Base-by-base conservation (phyloP, 148 eudicot genomes). In the Simmondsia chinensis region DNA sequence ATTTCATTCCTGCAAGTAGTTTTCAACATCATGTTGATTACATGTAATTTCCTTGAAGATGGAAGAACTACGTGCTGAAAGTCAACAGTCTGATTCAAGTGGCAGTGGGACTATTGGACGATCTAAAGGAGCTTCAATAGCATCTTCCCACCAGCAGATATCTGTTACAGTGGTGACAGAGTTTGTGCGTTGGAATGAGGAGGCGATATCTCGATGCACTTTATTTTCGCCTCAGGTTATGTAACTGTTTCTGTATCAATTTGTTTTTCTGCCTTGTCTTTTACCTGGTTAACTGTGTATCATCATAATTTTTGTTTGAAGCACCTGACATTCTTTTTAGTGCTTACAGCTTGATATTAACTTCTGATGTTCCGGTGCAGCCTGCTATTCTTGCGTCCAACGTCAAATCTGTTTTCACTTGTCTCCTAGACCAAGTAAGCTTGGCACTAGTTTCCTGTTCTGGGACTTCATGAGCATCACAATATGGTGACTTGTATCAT, bases 101-200 rank as follows among this genome's bases (percentile, higher is more conserved):
- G 72, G 72, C 24, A 69, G 69, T 21, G 99, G 96, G 46, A 62
- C 77, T 25, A 93, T 86, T 59, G 96, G 96, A 41, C 88, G 96
- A 43, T 77, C 99, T n/a, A 86, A 77, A 59, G 99, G 96, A 48
- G 76, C 96, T 66, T 69, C 94, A 47, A 57, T 86, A 52, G 35
- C 87, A 48, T 68, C 94, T 66, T 72, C 83, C 50, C 69, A 60
- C 54, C 88, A 76, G 68, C 89, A 86, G 64, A 93, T 93, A 60
- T 86, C 96, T 50, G 99, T 93, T 46, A 83, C 94, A 34, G 96
- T 74, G 60, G 99, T 93, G 68, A 82, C 96, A 19, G 99, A 93
- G 60, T 93, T 93, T 75, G 94, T 93, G 32, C 95, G 94, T 29
- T 93, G 99, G 96, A 93, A 93, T 49, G 99, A 93, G 59, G 99